Evolutionary conservation across 2,329 filamentous ascomycete genomes (phyloP).

Genomic region (Triangularia setosa): DNA sequence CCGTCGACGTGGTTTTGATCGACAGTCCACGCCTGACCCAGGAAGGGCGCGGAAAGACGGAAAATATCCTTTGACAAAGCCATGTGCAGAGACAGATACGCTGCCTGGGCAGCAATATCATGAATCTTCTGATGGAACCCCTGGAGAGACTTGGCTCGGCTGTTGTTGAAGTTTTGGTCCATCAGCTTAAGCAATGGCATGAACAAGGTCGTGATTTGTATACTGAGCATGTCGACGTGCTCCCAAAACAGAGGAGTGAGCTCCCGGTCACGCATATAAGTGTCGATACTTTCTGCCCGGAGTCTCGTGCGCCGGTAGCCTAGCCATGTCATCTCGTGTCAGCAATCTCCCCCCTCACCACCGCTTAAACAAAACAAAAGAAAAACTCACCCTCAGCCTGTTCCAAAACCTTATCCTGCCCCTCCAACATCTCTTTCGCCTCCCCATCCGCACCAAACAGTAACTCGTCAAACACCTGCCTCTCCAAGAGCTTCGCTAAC

Average conservation of each 20-base stretch:
- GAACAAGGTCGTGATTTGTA: conserved; percentile 33
- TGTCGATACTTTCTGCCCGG: conserved; percentile 31
- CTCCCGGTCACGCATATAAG: conserved; percentile 23
- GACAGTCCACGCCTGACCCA: conserved; percentile 27
- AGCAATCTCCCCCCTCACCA: neutral
- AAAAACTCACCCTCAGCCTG: conserved; percentile 32
- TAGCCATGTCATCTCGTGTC: conserved; percentile 16
- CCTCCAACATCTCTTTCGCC: conserved; percentile 28
- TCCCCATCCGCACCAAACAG: conserved; percentile 37
- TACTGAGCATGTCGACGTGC: conserved; percentile 34
- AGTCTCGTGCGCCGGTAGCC: conserved; percentile 35
- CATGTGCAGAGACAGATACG: conserved; percentile 31
- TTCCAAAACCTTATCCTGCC: conserved; percentile 31
- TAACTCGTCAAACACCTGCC: conserved; percentile 36
- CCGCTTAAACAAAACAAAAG: neutral
- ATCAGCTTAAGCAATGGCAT: conserved; percentile 35
- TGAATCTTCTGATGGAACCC: conserved; percentile 32
- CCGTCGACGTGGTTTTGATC: conserved; percentile 26
- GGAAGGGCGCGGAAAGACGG: conserved; percentile 27
- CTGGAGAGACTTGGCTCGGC: conserved; percentile 17
- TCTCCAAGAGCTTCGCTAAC: conserved; percentile 37
- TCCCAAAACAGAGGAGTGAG: conserved; percentile 36
- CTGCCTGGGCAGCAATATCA: conserved; percentile 32
- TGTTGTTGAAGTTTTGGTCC: conserved; percentile 19
- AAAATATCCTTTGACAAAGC: conserved; percentile 31